A percentile compares a stretch with the other conserved stretches of the same genome.
Conservation (phyloP, 768 basidiomycete species). For the Coprinopsis cinerea region DNA sequence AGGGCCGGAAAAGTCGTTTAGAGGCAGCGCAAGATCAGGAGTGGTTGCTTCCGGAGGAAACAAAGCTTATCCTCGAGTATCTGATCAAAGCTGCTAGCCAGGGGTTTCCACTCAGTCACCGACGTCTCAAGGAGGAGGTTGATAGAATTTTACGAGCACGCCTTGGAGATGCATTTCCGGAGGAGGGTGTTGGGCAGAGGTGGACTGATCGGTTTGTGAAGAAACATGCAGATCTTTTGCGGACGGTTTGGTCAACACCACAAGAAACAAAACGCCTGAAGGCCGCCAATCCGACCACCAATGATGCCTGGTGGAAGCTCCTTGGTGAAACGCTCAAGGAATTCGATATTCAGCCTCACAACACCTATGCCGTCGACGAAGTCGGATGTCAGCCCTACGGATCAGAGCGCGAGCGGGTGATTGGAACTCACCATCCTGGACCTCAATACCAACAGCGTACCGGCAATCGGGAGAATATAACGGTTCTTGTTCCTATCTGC, state of each 20-base stretch:
- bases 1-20: not conserved
- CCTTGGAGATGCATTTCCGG: not conserved
- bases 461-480: conserved; percentile 28
- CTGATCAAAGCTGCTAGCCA: not conserved
- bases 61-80: not conserved
- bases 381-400: conserved; percentile 14
- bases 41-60: not conserved
- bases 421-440: conserved; percentile 19
- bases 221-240: not conserved
- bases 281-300: not conserved
- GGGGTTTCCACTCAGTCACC: not conserved
- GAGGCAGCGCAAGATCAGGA: conserved; percentile 1
- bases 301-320: not conserved
- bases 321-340: not conserved
- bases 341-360: not conserved
- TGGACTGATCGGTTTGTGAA: not conserved
- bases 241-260: not conserved
- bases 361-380: not conserved
- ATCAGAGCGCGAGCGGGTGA: conserved; percentile 21
- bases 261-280: not conserved
- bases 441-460: conserved; percentile 25
- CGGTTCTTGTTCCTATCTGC: conserved; percentile 30
- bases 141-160: not conserved
- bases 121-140: not conserved
- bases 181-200: not conserved